Percentiles rank a stretch among this genome's conserved stretches.
These are phyloP conservation scores for Fusarium tanahbumbuense DNA, from an alignment of 2,329 filamentous ascomycete genomes.

Conservation along the genomic window DNA sequence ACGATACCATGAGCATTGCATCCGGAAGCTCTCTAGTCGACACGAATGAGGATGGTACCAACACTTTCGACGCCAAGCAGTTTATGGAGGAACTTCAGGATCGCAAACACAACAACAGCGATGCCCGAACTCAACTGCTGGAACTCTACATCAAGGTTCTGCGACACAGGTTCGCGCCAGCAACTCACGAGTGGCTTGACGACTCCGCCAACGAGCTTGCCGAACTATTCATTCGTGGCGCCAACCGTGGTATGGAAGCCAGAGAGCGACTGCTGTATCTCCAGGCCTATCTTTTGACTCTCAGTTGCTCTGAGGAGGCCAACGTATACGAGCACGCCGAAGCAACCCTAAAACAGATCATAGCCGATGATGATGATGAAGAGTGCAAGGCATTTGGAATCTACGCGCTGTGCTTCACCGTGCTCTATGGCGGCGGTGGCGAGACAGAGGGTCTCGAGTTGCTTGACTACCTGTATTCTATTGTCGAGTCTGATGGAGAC, in stretches of 20 bases:
- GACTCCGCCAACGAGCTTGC: conserved; percentile 66
- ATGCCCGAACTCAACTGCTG: conserved; percentile 69
- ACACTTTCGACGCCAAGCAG: conserved; percentile 69
- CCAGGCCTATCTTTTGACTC: conserved; percentile 76
- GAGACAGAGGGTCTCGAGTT: conserved; percentile 75
- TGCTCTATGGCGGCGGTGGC: conserved; percentile 80
- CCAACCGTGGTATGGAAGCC: conserved; percentile 75
- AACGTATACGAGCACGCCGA: conserved; percentile 49
- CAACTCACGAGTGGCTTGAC: conserved; percentile 61
- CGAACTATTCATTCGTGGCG: conserved; percentile 76
- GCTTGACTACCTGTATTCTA: conserved; percentile 80
- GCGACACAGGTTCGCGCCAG: conserved; percentile 56
- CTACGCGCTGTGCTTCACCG: conserved; percentile 77
- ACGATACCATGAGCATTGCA: conserved; percentile 58
- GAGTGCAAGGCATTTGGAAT: conserved; percentile 76
- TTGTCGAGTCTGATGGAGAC: conserved; percentile 82
- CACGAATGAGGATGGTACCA: conserved; percentile 74
- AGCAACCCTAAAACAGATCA: conserved; percentile 50
- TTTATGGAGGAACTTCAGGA: conserved; percentile 77
- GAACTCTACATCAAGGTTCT: conserved; percentile 61
- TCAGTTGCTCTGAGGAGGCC: conserved; percentile 73
- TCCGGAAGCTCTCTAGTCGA: conserved; percentile 59
- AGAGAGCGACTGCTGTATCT: conserved; percentile 77
- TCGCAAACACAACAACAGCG: conserved; percentile 80
- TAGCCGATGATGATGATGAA: conserved; percentile 69